These are phyloP conservation scores for Rhododendron mucronatum DNA, from an alignment of 148 eudicot species.

Conservation along the genomic window DNA sequence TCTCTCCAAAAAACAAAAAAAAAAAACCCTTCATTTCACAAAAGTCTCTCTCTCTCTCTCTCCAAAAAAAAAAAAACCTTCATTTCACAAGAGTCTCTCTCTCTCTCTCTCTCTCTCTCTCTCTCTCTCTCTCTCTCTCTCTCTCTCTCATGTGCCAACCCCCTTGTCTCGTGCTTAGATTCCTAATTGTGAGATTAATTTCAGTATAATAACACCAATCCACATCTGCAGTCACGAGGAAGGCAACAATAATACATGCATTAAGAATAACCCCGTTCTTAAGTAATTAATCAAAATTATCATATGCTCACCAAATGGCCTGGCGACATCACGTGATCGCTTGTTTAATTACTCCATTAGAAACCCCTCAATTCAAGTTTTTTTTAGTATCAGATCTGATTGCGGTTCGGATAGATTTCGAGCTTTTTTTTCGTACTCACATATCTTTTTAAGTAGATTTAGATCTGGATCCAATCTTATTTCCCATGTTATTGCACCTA, in stretches of 20 bases:
- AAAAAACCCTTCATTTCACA: not conserved
- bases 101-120: not conserved
- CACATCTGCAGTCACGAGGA: slow-evolving; percentile 29
- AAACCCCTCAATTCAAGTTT: not conserved
- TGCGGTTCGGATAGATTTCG: not conserved
- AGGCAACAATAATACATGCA: slow-evolving; percentile 23
- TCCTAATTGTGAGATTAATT: slow-evolving; percentile 22
- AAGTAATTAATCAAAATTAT: slow-evolving; percentile 15
- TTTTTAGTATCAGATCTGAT: not conserved
- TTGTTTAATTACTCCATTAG: not conserved
- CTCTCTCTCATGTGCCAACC: slow-evolving; percentile 18
- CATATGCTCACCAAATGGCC: slow-evolving; percentile 10
- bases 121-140: not conserved
- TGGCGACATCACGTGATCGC: slow-evolving; percentile 31
- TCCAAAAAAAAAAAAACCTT: not conserved
- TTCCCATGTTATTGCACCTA: not conserved
- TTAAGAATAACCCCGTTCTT: slow-evolving; percentile 8
- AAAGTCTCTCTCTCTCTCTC: not conserved
- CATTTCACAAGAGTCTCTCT: not conserved
- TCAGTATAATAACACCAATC: slow-evolving; percentile 15
- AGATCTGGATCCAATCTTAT: slow-evolving; percentile 22
- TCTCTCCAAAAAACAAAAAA: not conserved
- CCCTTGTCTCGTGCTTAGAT: slow-evolving; percentile 25
- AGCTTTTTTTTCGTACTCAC: too few relatives aligned
- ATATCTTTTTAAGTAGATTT: not conserved